Percentiles rank a stretch among this genome's conserved stretches.
These are phyloP conservation scores for Ambrosia hybrid DNA, from an alignment of 140 eudicot genomes.

Conservation along the genomic window DNA sequence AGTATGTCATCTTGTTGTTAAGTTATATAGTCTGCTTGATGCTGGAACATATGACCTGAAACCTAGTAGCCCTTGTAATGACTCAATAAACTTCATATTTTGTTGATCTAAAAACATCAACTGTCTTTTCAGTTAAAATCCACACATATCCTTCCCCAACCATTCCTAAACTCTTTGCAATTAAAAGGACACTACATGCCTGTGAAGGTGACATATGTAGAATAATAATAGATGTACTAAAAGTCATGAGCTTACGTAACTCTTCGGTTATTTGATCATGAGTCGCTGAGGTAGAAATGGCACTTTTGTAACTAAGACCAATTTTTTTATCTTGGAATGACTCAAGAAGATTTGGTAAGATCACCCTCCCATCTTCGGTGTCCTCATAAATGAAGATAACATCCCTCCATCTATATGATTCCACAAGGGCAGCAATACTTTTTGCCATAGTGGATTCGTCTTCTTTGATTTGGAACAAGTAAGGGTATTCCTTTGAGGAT, in stretches of 20 bases:
- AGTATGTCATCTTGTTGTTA: conserved; percentile 24
- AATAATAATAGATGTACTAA: conserved; percentile 44
- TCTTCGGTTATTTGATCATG: conserved; percentile 33
- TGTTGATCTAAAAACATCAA: conserved; percentile 28
- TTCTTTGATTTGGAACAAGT: conserved; percentile 35
- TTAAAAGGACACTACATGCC: conserved; percentile 35
- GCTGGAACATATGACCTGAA: conserved; percentile 28
- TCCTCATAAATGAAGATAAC: conserved; percentile 39
- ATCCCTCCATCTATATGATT: conserved; percentile 32
- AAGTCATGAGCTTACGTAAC: conserved; percentile 35
- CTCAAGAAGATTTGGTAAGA: conserved; percentile 18
- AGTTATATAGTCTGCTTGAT: conserved; percentile 8
- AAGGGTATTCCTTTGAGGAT: conserved; percentile 40
- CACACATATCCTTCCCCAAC: conserved; percentile 42
- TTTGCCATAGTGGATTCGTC: conserved; percentile 37
- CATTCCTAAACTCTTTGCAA: conserved; percentile 37
- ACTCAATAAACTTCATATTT: conserved; percentile 21
- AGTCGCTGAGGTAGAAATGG: conserved; percentile 27
- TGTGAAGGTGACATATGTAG: conserved; percentile 42
- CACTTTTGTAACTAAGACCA: conserved; percentile 9
- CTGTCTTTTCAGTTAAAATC: conserved; percentile 38
- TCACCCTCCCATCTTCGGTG: conserved; percentile 32
- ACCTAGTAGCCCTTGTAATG: conserved; percentile 41
- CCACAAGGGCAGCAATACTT: conserved; percentile 30
- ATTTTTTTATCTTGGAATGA: conserved; percentile 35